Conservation (phyloP, 1,284 basidiomycete genomes). For the Megacollybia platyphylla region DNA sequence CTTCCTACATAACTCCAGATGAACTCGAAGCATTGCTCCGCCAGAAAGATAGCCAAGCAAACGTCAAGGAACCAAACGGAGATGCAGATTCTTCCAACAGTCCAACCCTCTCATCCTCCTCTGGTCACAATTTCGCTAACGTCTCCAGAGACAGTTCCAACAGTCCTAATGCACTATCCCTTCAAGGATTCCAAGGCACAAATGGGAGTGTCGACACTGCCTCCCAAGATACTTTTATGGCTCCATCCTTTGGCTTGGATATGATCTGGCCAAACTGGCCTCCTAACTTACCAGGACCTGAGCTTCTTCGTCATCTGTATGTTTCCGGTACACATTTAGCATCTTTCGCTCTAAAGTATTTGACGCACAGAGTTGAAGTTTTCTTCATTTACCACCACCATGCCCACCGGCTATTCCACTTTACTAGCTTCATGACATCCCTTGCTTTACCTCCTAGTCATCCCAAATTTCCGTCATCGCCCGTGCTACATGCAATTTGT, state of each 20-base stretch:
- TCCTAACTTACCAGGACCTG: conserved; percentile 40
- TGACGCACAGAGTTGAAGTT: conserved; percentile 40
- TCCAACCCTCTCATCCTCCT: background rate
- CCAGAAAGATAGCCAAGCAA: conserved; percentile 20
- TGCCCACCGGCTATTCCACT: conserved; percentile 52
- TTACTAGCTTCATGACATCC: conserved; percentile 47
- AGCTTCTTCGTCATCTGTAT: conserved; percentile 52
- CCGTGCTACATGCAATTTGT: conserved; percentile 66
- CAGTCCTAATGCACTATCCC: background rate
- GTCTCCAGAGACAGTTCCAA: background rate
- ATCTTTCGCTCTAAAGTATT: background rate
- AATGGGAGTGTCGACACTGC: background rate
- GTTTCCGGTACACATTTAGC: conserved; percentile 10
- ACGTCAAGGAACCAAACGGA: background rate
- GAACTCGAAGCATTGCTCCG: conserved; percentile 45
- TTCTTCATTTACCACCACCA: conserved; percentile 67
- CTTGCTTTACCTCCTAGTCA: conserved; percentile 55
- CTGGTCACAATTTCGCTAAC: background rate
- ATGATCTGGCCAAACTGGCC: conserved; percentile 56
- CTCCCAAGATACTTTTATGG: background rate
- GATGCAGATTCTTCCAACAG: background rate
- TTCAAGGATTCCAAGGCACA: background rate
- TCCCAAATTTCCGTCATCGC: conserved; percentile 52
- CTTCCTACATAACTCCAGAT: conserved; percentile 21
- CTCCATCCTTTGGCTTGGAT: conserved; percentile 15